Percentiles rank a stretch among this genome's conserved stretches.
Conservation (phyloP, 495 filamentous ascomycete species). For the Hypomontagnella monticulosa region DNA sequence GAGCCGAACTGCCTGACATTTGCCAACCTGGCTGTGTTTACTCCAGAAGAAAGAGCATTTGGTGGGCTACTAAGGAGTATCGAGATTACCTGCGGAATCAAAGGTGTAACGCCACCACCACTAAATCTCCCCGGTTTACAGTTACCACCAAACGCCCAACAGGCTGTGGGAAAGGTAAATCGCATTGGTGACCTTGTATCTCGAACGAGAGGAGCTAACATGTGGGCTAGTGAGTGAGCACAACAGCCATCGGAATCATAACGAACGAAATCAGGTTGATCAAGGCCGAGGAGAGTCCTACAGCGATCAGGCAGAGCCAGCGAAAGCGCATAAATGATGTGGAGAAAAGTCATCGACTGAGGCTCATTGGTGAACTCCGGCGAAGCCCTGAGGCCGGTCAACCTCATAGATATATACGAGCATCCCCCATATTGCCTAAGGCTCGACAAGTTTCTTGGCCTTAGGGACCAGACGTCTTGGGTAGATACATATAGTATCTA, state of each 20-base stretch:
- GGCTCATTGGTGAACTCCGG: slow-evolving; percentile 15
- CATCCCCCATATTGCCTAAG: slow-evolving; percentile 14
- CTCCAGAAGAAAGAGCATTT: slow-evolving; percentile 47
- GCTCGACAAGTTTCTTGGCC: not conserved
- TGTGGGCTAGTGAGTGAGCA: slow-evolving; percentile 6
- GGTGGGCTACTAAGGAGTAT: slow-evolving; percentile 51
- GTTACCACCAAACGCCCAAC: slow-evolving; percentile 34
- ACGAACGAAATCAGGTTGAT: not conserved
- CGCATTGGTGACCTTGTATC: not conserved
- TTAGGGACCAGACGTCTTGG: slow-evolving; percentile 1
- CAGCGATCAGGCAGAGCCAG: not conserved
- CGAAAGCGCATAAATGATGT: not conserved
- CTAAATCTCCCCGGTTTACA: slow-evolving; percentile 40
- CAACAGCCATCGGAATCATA: not conserved
- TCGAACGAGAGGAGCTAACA: slow-evolving; percentile 18
- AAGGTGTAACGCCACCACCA: slow-evolving; percentile 36
- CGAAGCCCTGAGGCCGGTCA: not conserved
- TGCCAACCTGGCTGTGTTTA: slow-evolving; percentile 54
- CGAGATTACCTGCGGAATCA: slow-evolving; percentile 49
- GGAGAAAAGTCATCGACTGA: not conserved
- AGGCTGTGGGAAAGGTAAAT: slow-evolving; percentile 38
- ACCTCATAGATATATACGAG: slow-evolving; percentile 6
- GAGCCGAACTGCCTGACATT: slow-evolving; percentile 49
- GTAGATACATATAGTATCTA: slow-evolving; percentile 6
- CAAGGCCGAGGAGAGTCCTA: not conserved